phyloP scores from a whole-genome alignment of 495 filamentous ascomycete species.

The Neurospora intermedia region DNA sequence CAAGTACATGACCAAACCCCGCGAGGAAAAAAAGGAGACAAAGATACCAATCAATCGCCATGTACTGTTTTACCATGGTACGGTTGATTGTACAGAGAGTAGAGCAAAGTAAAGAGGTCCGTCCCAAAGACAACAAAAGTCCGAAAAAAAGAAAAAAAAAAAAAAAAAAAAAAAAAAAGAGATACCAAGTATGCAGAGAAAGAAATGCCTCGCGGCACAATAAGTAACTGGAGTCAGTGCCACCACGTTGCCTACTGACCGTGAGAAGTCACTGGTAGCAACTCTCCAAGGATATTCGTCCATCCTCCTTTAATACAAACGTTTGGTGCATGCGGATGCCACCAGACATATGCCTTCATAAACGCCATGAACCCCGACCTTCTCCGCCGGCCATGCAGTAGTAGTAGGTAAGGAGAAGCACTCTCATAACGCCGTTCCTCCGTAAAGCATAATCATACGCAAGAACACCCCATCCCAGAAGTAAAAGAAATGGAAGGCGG shows the following conservation, averaged over 20 bases:
- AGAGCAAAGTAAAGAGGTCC: neutral
- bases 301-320: too few relatives aligned
- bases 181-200: neutral
- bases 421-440: neutral
- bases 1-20: neutral
- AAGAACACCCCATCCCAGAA: neutral
- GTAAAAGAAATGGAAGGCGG: neutral
- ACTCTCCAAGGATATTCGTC: too few relatives aligned
- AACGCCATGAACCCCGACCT: neutral
- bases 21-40: neutral
- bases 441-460: neutral
- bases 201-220: neutral
- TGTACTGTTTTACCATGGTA: neutral
- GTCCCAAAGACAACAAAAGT: neutral
- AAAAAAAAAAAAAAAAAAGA: neutral
- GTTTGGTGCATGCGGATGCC: too few relatives aligned
- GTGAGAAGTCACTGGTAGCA: too few relatives aligned
- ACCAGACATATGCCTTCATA: neutral
- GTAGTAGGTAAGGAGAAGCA: neutral
- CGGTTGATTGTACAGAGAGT: neutral
- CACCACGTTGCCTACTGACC: too few relatives aligned
- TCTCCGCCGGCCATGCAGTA: neutral
- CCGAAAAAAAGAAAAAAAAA: neutral
- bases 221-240: neutral
- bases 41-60: neutral